phyloP scores from a whole-genome alignment of 2,329 filamentous ascomycete species.

The Aspergillus sp. region DNA sequence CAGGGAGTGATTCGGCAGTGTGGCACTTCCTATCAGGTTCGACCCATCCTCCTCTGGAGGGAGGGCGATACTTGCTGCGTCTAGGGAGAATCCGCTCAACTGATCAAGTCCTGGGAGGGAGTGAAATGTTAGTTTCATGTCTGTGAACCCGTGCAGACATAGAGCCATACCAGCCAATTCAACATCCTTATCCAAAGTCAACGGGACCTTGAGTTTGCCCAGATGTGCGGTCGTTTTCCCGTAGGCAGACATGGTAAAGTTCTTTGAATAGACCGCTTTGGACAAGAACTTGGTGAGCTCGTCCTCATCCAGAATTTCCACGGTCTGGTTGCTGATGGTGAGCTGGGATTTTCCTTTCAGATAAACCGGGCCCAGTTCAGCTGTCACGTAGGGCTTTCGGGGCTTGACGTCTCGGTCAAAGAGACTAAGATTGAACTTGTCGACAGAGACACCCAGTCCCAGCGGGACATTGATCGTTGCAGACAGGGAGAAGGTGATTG shows the following conservation, averaged over 20 bases:
- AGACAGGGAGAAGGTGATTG: slow-evolving; percentile 20
- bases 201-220: slow-evolving; percentile 38
- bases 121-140: neutral
- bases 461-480: slow-evolving; percentile 17
- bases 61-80: slow-evolving; percentile 37
- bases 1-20: slow-evolving; percentile 47
- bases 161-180: slow-evolving; percentile 28
- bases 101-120: slow-evolving; percentile 31
- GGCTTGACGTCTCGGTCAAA: slow-evolving; percentile 41
- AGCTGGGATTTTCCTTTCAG: slow-evolving; percentile 33
- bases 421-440: slow-evolving; percentile 40
- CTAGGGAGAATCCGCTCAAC: slow-evolving; percentile 40
- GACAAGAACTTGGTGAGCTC: slow-evolving; percentile 44
- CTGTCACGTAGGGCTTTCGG: slow-evolving; percentile 13
- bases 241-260: slow-evolving; percentile 38
- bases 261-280: slow-evolving; percentile 39
- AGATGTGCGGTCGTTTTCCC: slow-evolving; percentile 41
- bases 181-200: slow-evolving; percentile 45
- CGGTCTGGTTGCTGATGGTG: slow-evolving; percentile 33
- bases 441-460: slow-evolving; percentile 16
- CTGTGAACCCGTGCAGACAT: neutral
- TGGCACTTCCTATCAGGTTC: slow-evolving; percentile 46
- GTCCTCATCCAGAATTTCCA: slow-evolving; percentile 37
- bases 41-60: slow-evolving; percentile 38
- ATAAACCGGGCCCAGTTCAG: slow-evolving; percentile 13